Base-by-base conservation (phyloP, 192 early-diverging fungal species). In the Linderina pennispora region DNA sequence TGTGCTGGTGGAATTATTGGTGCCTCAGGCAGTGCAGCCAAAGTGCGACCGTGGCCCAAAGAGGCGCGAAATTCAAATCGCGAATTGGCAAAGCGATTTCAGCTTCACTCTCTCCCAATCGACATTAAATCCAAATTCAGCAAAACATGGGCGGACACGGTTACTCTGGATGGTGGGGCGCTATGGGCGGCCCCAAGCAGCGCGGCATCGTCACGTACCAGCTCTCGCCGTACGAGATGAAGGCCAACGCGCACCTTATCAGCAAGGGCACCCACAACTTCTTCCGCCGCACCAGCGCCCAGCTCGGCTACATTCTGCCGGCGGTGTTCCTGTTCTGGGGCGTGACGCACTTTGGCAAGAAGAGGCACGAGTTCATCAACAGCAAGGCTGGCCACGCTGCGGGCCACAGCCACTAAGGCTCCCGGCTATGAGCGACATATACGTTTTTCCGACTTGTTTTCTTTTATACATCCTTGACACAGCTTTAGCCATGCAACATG, bases 171-270 rank as follows among this genome's bases (percentile, higher is more conserved):
- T 63, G 53, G 61, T 63, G 61, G 61, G 61, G 61, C 42, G 46
- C 36, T 48, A 63, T 63, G 61, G 61, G 61, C 53, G 61, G 61
- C 13, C 61, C 53, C 47, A 63, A 63, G 61, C 61, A 63, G 48
- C 61, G 61, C 48, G 61, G 61, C 48, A 51, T 63, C 31, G 61
- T 63, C 48, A 63, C 58, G 20, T 43, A 63, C 53, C 61, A 63
- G 50, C 62, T 65, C 34, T 65, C 62, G 42, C 62, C 62, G 23
- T 65, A 65, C 48, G 62, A 65, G 39, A 58, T 65, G 62, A 65
- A 65, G 55, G 54, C 62, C 44, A 65, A 65, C 41, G 55, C 54
- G 26, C 54, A 65, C 45, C 55, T 65, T 38, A 58, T 65, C 45
- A 58, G 55, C 51, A 65, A 65, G 50, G 62, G 62, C 32, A 65